These are phyloP conservation scores for Saccharomycopsis lassenensis DNA, from an alignment of 805 yeast species.

Conservation along the genomic window DNA sequence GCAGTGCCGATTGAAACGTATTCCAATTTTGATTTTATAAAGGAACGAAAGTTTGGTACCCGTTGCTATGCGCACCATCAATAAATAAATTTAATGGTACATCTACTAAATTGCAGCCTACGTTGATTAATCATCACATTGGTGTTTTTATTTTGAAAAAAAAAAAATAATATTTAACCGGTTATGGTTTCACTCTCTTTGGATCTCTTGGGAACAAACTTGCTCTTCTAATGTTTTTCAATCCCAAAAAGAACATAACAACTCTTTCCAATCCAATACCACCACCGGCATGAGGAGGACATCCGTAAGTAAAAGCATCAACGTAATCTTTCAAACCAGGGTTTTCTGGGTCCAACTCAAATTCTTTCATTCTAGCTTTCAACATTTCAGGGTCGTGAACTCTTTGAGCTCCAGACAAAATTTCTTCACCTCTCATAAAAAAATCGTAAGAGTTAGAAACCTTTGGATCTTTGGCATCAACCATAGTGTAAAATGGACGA, in stretches of 20 bases:
- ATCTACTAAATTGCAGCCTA: too few relatives aligned
- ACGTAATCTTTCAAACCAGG: slow-evolving; percentile 87
- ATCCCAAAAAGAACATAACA: slow-evolving; percentile 93
- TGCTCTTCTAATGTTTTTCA: slow-evolving; percentile 98
- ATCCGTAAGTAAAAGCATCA: slow-evolving; percentile 87
- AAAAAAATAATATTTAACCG: too few relatives aligned
- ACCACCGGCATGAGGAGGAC: slow-evolving; percentile 99
- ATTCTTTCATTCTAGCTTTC: slow-evolving; percentile 68
- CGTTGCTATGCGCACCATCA: too few relatives aligned
- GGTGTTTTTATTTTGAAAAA: too few relatives aligned
- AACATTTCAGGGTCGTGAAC: slow-evolving; percentile 85
- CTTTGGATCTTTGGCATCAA: slow-evolving; percentile 82
- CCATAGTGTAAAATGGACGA: slow-evolving; percentile 99
- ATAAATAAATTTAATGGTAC: too few relatives aligned
- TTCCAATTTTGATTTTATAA: too few relatives aligned
- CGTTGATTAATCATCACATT: too few relatives aligned
- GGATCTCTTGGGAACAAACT: slow-evolving; percentile 99
- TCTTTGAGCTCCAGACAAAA: slow-evolving; percentile 99
- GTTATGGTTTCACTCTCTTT: slow-evolving; percentile 77
- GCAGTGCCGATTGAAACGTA: too few relatives aligned
- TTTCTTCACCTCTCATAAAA: slow-evolving; percentile 99
- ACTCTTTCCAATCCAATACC: slow-evolving; percentile 99
- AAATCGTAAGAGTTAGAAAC: slow-evolving; percentile 97
- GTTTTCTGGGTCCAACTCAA: slow-evolving; percentile 67
- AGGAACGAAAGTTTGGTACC: too few relatives aligned